Percentiles rank a stretch among this genome's conserved stretches.
Evolutionary conservation across 768 basidiomycete species (phyloP).

Genomic region (Kwoniella dendrophila): DNA sequence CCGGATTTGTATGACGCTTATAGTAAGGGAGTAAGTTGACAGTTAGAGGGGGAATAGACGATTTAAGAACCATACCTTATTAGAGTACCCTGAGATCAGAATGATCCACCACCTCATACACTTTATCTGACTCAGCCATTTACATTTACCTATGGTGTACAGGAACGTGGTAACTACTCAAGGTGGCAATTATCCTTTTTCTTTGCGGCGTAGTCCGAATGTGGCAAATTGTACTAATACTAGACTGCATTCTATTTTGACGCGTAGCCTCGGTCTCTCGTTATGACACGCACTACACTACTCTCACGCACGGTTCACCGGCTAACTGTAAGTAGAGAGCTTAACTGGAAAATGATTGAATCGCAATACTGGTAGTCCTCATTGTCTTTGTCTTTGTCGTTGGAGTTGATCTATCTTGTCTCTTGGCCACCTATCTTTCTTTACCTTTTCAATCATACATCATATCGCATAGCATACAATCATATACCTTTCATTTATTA

Average conservation of each 20-base stretch:
- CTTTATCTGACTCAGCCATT: conserved; percentile 13
- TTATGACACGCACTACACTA: too few species aligned
- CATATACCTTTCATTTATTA: background rate
- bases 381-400: background rate
- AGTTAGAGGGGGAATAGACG: too few species aligned
- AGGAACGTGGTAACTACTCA: background rate
- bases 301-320: conserved; percentile 12
- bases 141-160: background rate
- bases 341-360: background rate
- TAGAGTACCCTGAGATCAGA: conserved; percentile 2
- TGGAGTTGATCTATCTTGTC: background rate
- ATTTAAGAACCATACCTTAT: too few species aligned
- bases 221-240: too few species aligned
- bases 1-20: conserved; percentile 6
- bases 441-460: background rate
- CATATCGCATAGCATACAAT: background rate
- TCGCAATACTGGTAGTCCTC: background rate
- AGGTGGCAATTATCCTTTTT: background rate
- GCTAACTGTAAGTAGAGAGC: background rate
- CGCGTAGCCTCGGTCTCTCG: background rate
- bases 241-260: too few species aligned
- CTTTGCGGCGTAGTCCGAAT: conserved; percentile 1
- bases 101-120: too few species aligned
- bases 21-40: background rate
- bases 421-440: background rate